These are phyloP conservation scores for Suhomyces faveliae DNA, from an alignment of 805 yeast species.

Conservation along the genomic window DNA sequence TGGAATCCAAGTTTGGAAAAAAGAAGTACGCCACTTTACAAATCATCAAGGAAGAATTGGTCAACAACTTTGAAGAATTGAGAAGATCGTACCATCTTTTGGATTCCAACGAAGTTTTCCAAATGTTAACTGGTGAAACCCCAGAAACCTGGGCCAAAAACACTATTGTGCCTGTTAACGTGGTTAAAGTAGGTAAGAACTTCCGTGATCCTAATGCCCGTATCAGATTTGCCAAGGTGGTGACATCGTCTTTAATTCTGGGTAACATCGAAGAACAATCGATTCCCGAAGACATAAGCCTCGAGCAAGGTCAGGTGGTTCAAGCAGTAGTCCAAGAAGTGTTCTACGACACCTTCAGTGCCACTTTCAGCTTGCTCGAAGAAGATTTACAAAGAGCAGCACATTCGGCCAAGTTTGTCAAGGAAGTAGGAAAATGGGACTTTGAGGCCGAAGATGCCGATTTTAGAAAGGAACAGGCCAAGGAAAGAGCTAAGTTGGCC, in stretches of 20 bases:
- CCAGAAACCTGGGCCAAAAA: conserved; percentile 66
- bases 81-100: conserved; percentile 69
- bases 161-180: conserved; percentile 69
- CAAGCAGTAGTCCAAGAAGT: conserved; percentile 75
- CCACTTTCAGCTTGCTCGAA: conserved; percentile 68
- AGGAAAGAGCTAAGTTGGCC: conserved; percentile 64
- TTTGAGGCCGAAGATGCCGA: conserved; percentile 71
- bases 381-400: conserved; percentile 60
- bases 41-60: conserved; percentile 82
- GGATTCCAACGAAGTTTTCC: conserved; percentile 73
- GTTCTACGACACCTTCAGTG: conserved; percentile 72
- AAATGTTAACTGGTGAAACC: conserved; percentile 86
- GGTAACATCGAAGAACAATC: conserved; percentile 46
- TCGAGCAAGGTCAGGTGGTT: conserved; percentile 70
- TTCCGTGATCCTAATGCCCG: conserved; percentile 49
- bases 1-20: conserved; percentile 69
- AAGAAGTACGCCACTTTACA: conserved; percentile 77
- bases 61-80: conserved; percentile 83
- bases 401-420: conserved; percentile 40
- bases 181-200: conserved; percentile 67
- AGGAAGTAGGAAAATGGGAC: conserved; percentile 76
- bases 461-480: conserved; percentile 52
- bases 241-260: conserved; percentile 41
- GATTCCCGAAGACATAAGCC: conserved; percentile 45
- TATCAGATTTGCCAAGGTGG: conserved; percentile 40